These are phyloP conservation scores for Microdochium bolleyi DNA, from an alignment of 2,329 filamentous ascomycete genomes.

Conservation along the genomic window DNA sequence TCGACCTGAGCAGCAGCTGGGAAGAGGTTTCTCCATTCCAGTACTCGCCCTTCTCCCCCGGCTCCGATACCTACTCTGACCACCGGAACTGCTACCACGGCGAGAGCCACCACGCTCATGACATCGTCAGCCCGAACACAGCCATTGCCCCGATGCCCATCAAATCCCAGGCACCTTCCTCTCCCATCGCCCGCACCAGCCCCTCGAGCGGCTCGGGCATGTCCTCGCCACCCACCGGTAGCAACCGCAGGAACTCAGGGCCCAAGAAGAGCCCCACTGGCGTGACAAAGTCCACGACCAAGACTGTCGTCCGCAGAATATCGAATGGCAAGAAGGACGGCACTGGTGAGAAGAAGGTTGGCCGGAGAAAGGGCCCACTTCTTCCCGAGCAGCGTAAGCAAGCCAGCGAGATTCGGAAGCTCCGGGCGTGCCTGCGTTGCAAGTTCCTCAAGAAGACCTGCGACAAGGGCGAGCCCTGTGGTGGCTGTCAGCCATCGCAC, in stretches of 20 bases:
- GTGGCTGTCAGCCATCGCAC: conserved; percentile 90
- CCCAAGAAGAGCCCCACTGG: conserved; percentile 67
- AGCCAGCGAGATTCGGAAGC: conserved; percentile 91
- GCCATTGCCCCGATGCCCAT: conserved; percentile 62
- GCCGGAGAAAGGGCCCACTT: conserved; percentile 80
- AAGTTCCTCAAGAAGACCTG: conserved; percentile 99
- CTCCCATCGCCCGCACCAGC: conserved; percentile 42
- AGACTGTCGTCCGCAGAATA: conserved; percentile 67
- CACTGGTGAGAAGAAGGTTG: conserved; percentile 80
- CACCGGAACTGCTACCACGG: conserved; percentile 57
- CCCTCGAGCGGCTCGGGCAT: conserved; percentile 54
- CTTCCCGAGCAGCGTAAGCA: conserved; percentile 92
- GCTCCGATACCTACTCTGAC: conserved; percentile 68
- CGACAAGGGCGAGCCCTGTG: conserved; percentile 94
- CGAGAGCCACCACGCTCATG: conserved; percentile 42
- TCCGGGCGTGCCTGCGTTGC: conserved; percentile 88
- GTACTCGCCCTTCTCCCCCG: conserved; percentile 74
- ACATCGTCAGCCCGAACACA: conserved; percentile 59
- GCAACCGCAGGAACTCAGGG: conserved; percentile 58
- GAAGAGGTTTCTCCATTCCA: conserved; percentile 74
- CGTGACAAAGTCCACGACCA: conserved; percentile 66
- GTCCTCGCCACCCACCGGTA: conserved; percentile 53
- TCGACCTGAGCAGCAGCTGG: conserved; percentile 61
- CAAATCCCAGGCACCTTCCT: conserved; percentile 48
- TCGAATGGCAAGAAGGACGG: conserved; percentile 73